Conservation (phyloP, 1,284 basidiomycete species). For the Fomitopsis palustris region DNA sequence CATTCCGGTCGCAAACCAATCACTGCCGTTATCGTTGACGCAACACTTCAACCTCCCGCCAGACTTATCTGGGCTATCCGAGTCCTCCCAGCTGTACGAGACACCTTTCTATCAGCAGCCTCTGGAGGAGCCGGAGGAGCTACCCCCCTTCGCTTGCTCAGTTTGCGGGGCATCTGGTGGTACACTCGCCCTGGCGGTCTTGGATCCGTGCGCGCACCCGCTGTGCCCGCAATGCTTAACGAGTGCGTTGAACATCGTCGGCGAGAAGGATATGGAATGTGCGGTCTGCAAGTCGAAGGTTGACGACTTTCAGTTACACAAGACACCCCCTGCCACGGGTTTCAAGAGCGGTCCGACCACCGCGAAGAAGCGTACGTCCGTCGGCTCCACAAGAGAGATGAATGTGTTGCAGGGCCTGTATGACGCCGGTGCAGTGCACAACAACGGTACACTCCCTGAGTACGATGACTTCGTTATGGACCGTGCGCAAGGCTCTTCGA, state of each 20-base stretch:
- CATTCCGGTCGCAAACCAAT: slow-evolving; percentile 32
- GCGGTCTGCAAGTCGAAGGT: slow-evolving; percentile 70
- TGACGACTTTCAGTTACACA: slow-evolving; percentile 58
- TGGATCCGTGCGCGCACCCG: slow-evolving; percentile 69
- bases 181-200: slow-evolving; percentile 61
- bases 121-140: slow-evolving; percentile 4
- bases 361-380: slow-evolving; percentile 10
- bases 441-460: slow-evolving; percentile 9
- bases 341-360: not conserved
- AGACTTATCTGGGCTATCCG: slow-evolving; percentile 22
- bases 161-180: slow-evolving; percentile 46
- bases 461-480: slow-evolving; percentile 25
- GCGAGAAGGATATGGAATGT: slow-evolving; percentile 81
- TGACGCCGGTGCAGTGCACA: slow-evolving; percentile 11
- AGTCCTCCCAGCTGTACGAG: slow-evolving; percentile 25
- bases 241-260: slow-evolving; percentile 78
- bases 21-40: slow-evolving; percentile 29
- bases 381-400: slow-evolving; percentile 18
- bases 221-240: slow-evolving; percentile 77
- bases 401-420: slow-evolving; percentile 17
- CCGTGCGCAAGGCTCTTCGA: slow-evolving; percentile 29
- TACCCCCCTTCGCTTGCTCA: slow-evolving; percentile 35
- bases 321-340: slow-evolving; percentile 6
- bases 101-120: slow-evolving; percentile 12
- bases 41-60: slow-evolving; percentile 31